Base-by-base conservation (phyloP, 225 moss, liverwort and hornwort species). In the Marchantia polymorpha region DNA sequence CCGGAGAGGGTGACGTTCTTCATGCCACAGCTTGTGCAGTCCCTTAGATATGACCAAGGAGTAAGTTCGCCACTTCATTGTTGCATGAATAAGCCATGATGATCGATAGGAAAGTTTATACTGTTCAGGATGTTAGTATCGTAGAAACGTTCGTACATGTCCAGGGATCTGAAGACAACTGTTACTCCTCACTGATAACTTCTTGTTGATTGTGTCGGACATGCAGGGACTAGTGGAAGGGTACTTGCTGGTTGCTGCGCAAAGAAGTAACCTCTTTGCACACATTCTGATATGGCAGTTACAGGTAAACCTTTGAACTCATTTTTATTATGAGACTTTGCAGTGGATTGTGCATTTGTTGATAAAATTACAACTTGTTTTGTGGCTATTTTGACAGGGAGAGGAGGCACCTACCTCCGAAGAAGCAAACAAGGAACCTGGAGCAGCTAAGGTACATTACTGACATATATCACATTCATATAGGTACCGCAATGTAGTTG, bases 11-110 rank as follows among this genome's bases (percentile, higher is more conserved):
- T 95, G 39, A 95, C 95, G 19, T 95, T 95, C 88, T 95, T 93
- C 84, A 95, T 95, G 95, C 95, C 95, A 75, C 95, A 95, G 78
- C 91, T 95, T 79, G 93, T 95, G 82, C 95, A 95, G 79, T 88
- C 93, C 66, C 89, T 95, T 39, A 85, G 95, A 83, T 90, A 95
- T 79, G 95, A 95, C 83, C 91, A 89, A 79, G 94, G 91, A 81
- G 94, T 91, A 79, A 84, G 64, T 55, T 59, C 49, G 22, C 48
- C 16, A 0, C 31, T 13, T 56, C n/a, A n/a, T 26, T 39, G 75
- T 20, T 52, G n/a, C 49, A 74, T 67, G n/a, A 12, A 67, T 4
- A 67, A 7, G 23, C 7, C 23, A 61, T 23, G 17, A 17, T n/a
- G n/a, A n/a, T n/a, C n/a, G n/a, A n/a, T n/a, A n/a, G n/a, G n/a